Conservation (phyloP, 331 rosid genomes). For the Phaseolus coccineus region DNA sequence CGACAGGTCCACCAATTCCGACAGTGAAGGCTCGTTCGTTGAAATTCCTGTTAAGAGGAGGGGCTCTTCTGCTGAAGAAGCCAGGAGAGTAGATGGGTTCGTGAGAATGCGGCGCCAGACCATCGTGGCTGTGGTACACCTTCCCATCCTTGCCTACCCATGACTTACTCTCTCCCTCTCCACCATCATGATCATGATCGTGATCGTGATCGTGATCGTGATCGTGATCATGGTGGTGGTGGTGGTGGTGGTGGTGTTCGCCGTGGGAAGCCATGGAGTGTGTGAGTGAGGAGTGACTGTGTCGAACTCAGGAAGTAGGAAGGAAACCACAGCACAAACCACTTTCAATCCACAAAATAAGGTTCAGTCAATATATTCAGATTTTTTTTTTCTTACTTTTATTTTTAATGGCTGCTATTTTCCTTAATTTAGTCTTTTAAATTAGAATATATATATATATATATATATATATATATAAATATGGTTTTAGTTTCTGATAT, state of each 20-base stretch:
- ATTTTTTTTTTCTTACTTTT: too few relatives aligned
- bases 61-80: conserved; percentile 92
- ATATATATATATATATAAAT: too few relatives aligned
- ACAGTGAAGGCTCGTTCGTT: conserved; percentile 88
- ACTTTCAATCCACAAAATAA: too few relatives aligned
- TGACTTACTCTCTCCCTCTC: conserved; percentile 53
- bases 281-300: not conserved
- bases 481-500: too few relatives aligned
- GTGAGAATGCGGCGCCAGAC: conserved; percentile 95
- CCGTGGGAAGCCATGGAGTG: conserved; percentile 61
- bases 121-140: conserved; percentile 93
- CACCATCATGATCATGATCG: conserved; percentile 32
- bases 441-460: too few relatives aligned
- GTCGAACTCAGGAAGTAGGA: not conserved
- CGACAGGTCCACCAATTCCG: conserved; percentile 98
- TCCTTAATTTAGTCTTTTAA: too few relatives aligned
- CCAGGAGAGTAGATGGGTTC: conserved; percentile 97
- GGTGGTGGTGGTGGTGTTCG: conserved; percentile 23
- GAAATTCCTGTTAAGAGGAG: conserved; percentile 75
- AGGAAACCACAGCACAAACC: too few relatives aligned
- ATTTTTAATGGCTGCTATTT: too few relatives aligned
- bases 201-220: not conserved
- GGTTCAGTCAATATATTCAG: too few relatives aligned
- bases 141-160: conserved; percentile 83
- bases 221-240: not conserved